Conservation (phyloP, 495 filamentous ascomycete species). For the Trichoderma parareesei region DNA sequence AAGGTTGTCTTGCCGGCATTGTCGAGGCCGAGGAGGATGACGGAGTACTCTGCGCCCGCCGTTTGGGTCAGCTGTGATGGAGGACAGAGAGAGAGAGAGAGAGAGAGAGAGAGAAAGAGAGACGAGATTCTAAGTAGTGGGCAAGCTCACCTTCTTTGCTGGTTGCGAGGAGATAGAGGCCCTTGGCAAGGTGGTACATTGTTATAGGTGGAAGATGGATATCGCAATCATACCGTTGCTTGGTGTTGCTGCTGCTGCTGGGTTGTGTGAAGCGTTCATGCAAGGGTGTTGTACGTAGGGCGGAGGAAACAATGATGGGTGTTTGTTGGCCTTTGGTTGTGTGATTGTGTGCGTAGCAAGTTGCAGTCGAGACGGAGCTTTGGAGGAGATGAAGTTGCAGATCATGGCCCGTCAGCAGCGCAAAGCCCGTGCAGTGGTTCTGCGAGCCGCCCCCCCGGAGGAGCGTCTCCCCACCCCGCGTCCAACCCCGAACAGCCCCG, state of each 20-base stretch:
- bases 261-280: too few species aligned
- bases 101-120: not conserved
- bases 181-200: conserved; percentile 97
- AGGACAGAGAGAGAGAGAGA: not conserved
- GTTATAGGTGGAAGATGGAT: not conserved
- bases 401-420: not conserved
- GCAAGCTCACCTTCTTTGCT: conserved; percentile 75
- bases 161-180: conserved; percentile 85
- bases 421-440: not conserved
- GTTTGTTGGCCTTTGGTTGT: too few species aligned
- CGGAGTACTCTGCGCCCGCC: conserved; percentile 70
- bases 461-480: not conserved
- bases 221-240: too few species aligned
- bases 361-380: too few species aligned
- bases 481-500: not conserved
- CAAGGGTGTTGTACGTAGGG: too few species aligned
- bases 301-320: too few species aligned
- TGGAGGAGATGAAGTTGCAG: too few species aligned
- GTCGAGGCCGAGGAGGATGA: conserved; percentile 93
- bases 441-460: not conserved
- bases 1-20: conserved; percentile 98
- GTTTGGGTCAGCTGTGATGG: conserved; percentile 10
- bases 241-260: too few species aligned
- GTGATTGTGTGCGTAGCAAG: too few species aligned
- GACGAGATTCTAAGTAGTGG: not conserved